Conservation (phyloP, 2,329 filamentous ascomycete species). For the Beauveria sp. region DNA sequence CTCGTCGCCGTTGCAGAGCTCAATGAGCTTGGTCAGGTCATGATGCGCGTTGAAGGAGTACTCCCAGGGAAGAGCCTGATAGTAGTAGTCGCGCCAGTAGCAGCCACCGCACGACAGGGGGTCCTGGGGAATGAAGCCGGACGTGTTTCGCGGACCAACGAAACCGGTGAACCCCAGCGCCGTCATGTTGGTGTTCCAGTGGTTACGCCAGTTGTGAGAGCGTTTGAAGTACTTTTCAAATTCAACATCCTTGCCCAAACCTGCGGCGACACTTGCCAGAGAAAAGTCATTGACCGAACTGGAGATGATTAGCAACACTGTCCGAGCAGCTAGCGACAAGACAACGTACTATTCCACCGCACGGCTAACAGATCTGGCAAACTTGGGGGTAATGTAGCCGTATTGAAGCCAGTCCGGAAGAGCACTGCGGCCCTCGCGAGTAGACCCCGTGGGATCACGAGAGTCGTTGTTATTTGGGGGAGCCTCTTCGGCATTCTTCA, state of each 20-base stretch:
- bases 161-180: conserved; percentile 58
- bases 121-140: conserved; percentile 46
- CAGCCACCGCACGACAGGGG: conserved; percentile 54
- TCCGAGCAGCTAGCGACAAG: conserved; percentile 3
- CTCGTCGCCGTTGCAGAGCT: conserved; percentile 44
- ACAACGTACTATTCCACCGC: conserved; percentile 53
- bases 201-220: conserved; percentile 63
- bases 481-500: conserved; percentile 57
- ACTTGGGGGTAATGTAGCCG: conserved; percentile 59
- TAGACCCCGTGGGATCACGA: conserved; percentile 50
- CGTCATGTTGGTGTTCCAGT: conserved; percentile 55
- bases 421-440: conserved; percentile 60
- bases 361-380: conserved; percentile 52
- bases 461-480: conserved; percentile 53
- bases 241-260: conserved; percentile 43
- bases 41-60: conserved; percentile 65
- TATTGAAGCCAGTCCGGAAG: conserved; percentile 59
- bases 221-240: conserved; percentile 53
- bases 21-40: conserved; percentile 49
- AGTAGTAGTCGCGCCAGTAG: conserved; percentile 55
- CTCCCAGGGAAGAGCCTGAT: conserved; percentile 55
- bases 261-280: conserved; percentile 55
- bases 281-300: conserved; percentile 59
- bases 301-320: not conserved
- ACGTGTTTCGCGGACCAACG: conserved; percentile 51